Evolutionary conservation across 441 rosid genomes (phyloP).

Genomic region (Syzygium malaccense): DNA sequence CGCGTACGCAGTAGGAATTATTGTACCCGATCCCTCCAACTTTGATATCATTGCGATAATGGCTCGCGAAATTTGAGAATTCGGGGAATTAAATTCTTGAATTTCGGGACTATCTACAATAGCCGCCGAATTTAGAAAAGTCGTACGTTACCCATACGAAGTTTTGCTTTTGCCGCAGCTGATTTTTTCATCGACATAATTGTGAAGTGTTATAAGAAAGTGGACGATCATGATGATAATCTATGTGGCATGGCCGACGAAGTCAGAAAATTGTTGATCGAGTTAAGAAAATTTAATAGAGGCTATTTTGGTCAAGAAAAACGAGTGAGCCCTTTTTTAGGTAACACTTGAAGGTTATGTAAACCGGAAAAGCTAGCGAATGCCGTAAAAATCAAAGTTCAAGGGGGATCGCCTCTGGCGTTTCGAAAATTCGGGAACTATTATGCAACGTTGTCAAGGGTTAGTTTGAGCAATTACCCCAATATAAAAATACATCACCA

Average conservation of each 20-base stretch:
- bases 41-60: not conserved
- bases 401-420: not conserved
- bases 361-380: not conserved
- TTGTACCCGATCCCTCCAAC: rapidly evolving
- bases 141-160: not conserved
- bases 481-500: no score
- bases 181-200: not conserved
- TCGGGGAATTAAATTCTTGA: not conserved
- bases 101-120: not conserved
- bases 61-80: not conserved
- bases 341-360: rapidly evolving
- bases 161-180: not conserved
- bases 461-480: no score
- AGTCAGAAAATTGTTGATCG: not conserved
- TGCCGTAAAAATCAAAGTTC: not conserved
- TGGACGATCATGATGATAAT: rapidly evolving
- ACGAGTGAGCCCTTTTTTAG: rapidly evolving
- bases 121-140: not conserved
- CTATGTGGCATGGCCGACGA: rapidly evolving
- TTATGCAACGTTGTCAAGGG: no score
- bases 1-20: not conserved
- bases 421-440: no score
- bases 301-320: rapidly evolving
- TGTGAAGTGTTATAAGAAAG: not conserved
- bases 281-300: not conserved